A percentile compares a stretch with the other conserved stretches of the same genome.
Evolutionary conservation across 2,329 filamentous ascomycete species (phyloP).

Genomic region (Anisogramma anomala): DNA sequence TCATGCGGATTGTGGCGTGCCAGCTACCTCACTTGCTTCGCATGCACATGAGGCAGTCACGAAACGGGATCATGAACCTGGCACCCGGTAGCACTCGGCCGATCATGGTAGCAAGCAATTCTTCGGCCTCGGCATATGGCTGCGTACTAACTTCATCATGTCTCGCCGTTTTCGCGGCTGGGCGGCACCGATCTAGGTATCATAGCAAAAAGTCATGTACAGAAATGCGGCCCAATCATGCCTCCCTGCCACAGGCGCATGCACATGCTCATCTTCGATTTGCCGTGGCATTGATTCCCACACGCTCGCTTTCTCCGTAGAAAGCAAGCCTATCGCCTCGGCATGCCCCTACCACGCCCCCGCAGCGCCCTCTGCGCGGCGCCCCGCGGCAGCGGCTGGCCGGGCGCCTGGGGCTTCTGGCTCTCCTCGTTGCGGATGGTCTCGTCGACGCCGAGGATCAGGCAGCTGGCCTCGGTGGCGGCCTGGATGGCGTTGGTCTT

Average conservation of each 20-base stretch:
- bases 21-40: too few relatives aligned
- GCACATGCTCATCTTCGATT: constrained; percentile 1
- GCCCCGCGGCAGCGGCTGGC: constrained; percentile 61
- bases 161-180: constrained; percentile 9
- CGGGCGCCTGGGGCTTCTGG: constrained; percentile 67
- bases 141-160: not conserved
- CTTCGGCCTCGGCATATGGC: too few relatives aligned
- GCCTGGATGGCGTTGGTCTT: constrained; percentile 97
- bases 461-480: constrained; percentile 84
- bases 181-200: constrained; percentile 14
- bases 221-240: not conserved
- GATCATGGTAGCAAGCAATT: too few relatives aligned
- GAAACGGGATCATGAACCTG: too few relatives aligned
- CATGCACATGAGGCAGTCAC: too few relatives aligned
- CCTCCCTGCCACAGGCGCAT: not conserved
- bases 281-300: not conserved
- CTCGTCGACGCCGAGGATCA: constrained; percentile 95
- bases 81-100: too few relatives aligned
- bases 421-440: constrained; percentile 98
- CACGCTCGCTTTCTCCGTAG: too few relatives aligned
- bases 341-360: constrained; percentile 79
- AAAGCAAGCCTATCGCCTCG: constrained; percentile 49
- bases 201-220: constrained; percentile 14
- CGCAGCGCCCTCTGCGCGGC: constrained; percentile 83
- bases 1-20: too few relatives aligned